Percentiles rank a stretch among this genome's conserved stretches.
These are phyloP conservation scores for Calonectria hawksworthii DNA, from an alignment of 2,329 filamentous ascomycete genomes.

Conservation along the genomic window DNA sequence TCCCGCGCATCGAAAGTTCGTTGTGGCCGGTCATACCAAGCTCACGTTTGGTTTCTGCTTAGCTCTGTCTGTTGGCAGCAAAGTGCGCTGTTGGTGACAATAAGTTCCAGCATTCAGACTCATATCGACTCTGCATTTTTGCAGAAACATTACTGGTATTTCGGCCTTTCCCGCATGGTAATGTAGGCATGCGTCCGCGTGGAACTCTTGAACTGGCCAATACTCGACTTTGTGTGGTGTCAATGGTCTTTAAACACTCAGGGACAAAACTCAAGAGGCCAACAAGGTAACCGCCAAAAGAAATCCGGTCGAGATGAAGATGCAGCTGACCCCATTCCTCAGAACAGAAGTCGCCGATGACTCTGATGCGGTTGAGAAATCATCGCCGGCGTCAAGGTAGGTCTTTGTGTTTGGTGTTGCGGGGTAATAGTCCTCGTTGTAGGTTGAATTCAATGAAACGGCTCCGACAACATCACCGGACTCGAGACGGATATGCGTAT, in stretches of 20 bases:
- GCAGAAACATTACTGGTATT: background rate
- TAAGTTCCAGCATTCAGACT: background rate
- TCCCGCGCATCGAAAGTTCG: background rate
- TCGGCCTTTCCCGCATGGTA: background rate
- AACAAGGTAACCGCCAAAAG: background rate
- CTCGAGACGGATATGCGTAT: conserved; percentile 75
- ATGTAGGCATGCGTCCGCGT: background rate
- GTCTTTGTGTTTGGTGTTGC: conserved; percentile 55
- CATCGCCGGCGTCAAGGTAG: conserved; percentile 27
- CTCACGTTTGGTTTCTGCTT: background rate
- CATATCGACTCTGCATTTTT: background rate
- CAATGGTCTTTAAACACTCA: background rate
- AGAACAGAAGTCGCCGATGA: background rate
- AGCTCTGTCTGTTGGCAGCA: background rate
- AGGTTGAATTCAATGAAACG: conserved; percentile 72
- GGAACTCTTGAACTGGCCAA: background rate
- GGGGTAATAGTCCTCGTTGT: conserved; percentile 68
- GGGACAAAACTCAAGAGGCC: background rate
- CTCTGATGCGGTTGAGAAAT: background rate
- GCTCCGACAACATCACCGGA: conserved; percentile 64
- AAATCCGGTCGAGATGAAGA: background rate
- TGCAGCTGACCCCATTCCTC: background rate
- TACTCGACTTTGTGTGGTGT: background rate
- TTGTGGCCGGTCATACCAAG: background rate
- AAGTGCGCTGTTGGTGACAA: background rate